Percentiles rank a stretch among this genome's conserved stretches.
These are phyloP conservation scores for Elsinoe perseae DNA, from an alignment of 2,329 filamentous ascomycete species.

Conservation along the genomic window DNA sequence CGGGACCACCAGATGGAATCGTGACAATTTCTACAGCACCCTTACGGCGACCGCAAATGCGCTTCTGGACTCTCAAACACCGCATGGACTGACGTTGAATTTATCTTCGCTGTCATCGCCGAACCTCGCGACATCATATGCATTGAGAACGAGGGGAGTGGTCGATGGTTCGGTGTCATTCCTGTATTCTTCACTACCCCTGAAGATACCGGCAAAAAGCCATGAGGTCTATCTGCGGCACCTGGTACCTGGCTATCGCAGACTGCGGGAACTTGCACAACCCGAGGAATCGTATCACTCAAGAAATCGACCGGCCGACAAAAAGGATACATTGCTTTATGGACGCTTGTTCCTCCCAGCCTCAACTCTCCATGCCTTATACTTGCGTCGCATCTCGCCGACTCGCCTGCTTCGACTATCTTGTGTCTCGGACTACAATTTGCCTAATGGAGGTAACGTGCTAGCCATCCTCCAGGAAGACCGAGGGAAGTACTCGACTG, in stretches of 20 bases:
- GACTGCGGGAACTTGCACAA: constrained; percentile 58
- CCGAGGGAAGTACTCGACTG: constrained; percentile 75
- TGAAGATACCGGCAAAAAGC: constrained; percentile 61
- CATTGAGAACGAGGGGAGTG: constrained; percentile 77
- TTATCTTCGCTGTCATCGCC: constrained; percentile 86
- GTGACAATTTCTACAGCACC: constrained; percentile 84
- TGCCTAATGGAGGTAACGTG: constrained; percentile 69
- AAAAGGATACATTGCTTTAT: constrained; percentile 59
- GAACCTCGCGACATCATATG: constrained; percentile 91
- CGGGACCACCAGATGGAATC: constrained; percentile 76
- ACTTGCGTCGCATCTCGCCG: constrained; percentile 69
- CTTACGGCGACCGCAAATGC: constrained; percentile 78
- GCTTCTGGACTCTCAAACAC: constrained; percentile 81
- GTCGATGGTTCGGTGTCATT: constrained; percentile 98
- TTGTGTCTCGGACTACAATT: constrained; percentile 62
- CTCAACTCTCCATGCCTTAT: constrained; percentile 77
- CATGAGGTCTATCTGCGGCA: constrained; percentile 66
- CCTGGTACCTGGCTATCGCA: constrained; percentile 74
- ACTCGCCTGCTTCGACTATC: constrained; percentile 73
- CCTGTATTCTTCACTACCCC: constrained; percentile 79
- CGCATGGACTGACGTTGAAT: constrained; percentile 73
- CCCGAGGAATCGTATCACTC: constrained; percentile 45
- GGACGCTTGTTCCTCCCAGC: constrained; percentile 74
- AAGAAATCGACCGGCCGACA: constrained; percentile 43
- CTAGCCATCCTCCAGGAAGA: constrained; percentile 72